phyloP scores from a whole-genome alignment of 108 stramenopile species.

The Cyclotella atomus region DNA sequence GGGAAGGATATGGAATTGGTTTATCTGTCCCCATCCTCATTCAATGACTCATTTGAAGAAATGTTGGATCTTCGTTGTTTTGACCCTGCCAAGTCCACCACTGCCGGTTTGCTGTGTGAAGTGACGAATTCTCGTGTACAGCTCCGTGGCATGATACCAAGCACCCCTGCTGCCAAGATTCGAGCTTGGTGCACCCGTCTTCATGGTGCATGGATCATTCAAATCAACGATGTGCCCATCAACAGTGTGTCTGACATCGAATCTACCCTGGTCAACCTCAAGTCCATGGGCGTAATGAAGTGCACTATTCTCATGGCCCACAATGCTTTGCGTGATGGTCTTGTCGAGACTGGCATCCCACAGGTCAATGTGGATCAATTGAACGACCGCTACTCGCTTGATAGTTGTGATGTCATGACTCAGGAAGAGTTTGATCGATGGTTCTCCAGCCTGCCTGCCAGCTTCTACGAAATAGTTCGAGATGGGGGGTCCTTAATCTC shows the following conservation, averaged over 20 bases:
- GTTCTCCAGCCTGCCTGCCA: not conserved
- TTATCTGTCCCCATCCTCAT: conserved; percentile 1
- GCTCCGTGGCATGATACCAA: not conserved
- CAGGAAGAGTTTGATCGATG: not conserved
- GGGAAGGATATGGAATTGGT: conserved; percentile 2
- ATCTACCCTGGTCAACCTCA: too few relatives aligned
- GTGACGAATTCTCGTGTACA: not conserved
- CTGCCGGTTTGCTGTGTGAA: not conserved
- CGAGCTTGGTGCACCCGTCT: conserved; percentile 6
- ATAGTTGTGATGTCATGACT: not conserved
- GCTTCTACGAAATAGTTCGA: not conserved
- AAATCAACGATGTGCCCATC: not conserved
- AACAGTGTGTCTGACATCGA: not conserved
- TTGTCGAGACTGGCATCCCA: not conserved
- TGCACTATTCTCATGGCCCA: not conserved
- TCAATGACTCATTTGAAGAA: conserved; percentile 4
- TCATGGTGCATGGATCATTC: conserved; percentile 2
- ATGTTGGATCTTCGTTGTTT: conserved; percentile 6
- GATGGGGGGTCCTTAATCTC: not conserved
- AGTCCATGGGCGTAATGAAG: not conserved
- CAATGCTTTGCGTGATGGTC: not conserved
- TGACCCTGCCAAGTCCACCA: not conserved
- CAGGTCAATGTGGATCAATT: not conserved
- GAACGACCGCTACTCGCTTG: not conserved
- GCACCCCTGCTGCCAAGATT: conserved; percentile 8